phyloP scores from a whole-genome alignment of 169 alveolate genomes.

The Babesia bovis region DNA sequence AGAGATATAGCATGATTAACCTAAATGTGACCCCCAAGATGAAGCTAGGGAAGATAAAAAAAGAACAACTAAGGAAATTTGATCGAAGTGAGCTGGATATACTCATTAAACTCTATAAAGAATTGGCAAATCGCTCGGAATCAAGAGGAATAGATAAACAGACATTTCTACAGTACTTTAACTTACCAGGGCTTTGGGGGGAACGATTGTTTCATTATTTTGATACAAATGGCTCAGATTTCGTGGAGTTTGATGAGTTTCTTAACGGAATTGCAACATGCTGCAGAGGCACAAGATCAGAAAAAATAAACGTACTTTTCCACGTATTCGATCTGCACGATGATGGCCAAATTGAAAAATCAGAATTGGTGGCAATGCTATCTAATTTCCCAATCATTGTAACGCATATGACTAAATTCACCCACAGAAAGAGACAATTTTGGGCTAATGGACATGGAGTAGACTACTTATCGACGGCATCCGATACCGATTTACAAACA shows the following conservation, averaged over 20 bases:
- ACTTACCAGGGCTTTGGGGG: slow-evolving; percentile 88
- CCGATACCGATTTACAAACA: too few species aligned
- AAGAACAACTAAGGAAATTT: slow-evolving; percentile 55
- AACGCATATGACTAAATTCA: slow-evolving; percentile 56
- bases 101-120: slow-evolving; percentile 75
- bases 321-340: slow-evolving; percentile 81
- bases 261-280: slow-evolving; percentile 81
- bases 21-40: background rate
- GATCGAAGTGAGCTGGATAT: slow-evolving; percentile 74
- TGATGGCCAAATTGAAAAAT: slow-evolving; percentile 78
- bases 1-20: too few species aligned
- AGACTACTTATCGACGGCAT: too few species aligned
- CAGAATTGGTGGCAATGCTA: slow-evolving; percentile 84
- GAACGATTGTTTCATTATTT: slow-evolving; percentile 81
- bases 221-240: slow-evolving; percentile 71
- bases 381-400: slow-evolving; percentile 81
- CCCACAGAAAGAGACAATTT: background rate
- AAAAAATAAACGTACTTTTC: slow-evolving; percentile 79
- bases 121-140: slow-evolving; percentile 76
- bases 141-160: slow-evolving; percentile 81
- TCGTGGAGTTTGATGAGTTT: slow-evolving; percentile 83
- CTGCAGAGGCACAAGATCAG: slow-evolving; percentile 85
- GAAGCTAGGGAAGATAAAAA: background rate
- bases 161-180: slow-evolving; percentile 84
- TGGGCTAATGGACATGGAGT: background rate